These are phyloP conservation scores for Hylodesmum podocarpum DNA, from an alignment of 306 rosid genomes.

Conservation along the genomic window DNA sequence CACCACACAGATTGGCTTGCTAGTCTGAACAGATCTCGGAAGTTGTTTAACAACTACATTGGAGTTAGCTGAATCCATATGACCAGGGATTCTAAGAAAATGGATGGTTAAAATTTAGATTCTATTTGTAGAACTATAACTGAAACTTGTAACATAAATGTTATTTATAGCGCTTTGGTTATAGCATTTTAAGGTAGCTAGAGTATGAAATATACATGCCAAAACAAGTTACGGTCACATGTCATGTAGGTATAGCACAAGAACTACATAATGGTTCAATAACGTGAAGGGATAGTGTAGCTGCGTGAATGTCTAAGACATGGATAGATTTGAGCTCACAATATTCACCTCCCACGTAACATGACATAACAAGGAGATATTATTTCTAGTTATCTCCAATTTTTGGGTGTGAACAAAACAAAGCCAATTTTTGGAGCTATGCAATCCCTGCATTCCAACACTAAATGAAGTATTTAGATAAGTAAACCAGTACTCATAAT, in stretches of 20 bases:
- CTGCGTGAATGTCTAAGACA: slow-evolving; percentile 18
- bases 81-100: not conserved
- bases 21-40: not conserved
- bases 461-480: not conserved
- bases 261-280: not conserved
- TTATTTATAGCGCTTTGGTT: not conserved
- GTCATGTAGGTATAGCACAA: not conserved
- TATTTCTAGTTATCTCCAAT: slow-evolving; percentile 18
- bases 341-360: not conserved
- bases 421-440: slow-evolving; percentile 15
- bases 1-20: not conserved
- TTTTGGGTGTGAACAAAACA: slow-evolving; percentile 9
- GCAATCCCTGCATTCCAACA: not conserved
- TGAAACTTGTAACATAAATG: not conserved
- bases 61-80: slow-evolving; percentile 34
- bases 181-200: not conserved
- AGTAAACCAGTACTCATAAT: not conserved
- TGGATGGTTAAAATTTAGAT: not conserved
- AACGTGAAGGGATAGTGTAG: not conserved
- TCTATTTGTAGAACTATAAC: not conserved
- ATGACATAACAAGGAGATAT: not conserved
- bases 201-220: not conserved
- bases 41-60: slow-evolving; percentile 10
- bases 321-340: not conserved
- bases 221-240: not conserved